A percentile compares a stretch with the other conserved stretches of the same genome.
Evolutionary conservation across 176 grass and related monocot genomes (phyloP).

Genomic region (Lolium perenne): DNA sequence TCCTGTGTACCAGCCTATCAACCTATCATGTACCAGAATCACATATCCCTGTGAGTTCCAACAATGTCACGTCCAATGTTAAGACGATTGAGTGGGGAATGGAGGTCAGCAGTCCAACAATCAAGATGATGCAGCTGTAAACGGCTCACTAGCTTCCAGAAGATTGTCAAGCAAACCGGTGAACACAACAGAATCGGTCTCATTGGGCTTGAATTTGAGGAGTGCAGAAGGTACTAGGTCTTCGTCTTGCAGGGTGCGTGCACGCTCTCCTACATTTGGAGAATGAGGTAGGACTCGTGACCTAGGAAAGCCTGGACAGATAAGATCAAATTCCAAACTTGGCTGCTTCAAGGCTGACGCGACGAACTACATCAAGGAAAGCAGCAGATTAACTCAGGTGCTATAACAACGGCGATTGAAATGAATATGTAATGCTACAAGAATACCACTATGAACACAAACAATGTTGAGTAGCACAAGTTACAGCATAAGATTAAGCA

Average conservation of each 20-base stretch:
- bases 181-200: conserved; percentile 69
- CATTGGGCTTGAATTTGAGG: conserved; percentile 76
- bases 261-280: conserved; percentile 51
- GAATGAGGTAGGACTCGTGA: conserved; percentile 56
- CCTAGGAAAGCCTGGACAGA: conserved; percentile 63
- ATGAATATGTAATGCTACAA: neutral
- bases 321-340: conserved; percentile 80
- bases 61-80: neutral
- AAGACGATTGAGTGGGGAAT: neutral
- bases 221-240: conserved; percentile 76
- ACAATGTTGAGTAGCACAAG: conserved; percentile 1
- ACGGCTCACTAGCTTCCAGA: conserved; percentile 66
- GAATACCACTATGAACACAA: neutral
- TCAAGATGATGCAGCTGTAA: conserved; percentile 44
- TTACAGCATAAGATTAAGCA: conserved; percentile 1
- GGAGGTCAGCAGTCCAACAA: neutral
- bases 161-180: conserved; percentile 73
- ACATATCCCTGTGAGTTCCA: conserved; percentile 20
- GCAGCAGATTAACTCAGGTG: conserved; percentile 22
- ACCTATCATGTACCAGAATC: conserved; percentile 1
- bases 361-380: conserved; percentile 59
- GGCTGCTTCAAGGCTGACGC: conserved; percentile 78
- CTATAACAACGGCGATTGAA: conserved; percentile 16
- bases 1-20: neutral
- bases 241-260: conserved; percentile 72